A percentile compares a stretch with the other conserved stretches of the same genome.
Conservation (phyloP, 2,329 filamentous ascomycete species). For the Paracoccidioides brasiliensis region DNA sequence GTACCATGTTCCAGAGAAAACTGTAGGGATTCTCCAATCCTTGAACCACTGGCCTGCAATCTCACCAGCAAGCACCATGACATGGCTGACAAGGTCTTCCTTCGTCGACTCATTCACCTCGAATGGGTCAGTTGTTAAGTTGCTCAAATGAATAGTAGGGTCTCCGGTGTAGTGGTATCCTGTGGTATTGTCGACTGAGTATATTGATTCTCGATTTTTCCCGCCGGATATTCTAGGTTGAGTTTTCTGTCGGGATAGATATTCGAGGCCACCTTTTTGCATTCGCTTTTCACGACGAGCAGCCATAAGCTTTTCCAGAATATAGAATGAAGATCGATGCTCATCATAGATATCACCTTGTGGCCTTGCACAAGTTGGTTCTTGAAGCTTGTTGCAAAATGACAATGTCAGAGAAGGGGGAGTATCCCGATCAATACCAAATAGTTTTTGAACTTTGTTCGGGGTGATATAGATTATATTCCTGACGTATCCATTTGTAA, state of each 20-base stretch:
- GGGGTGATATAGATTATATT: slow-evolving; percentile 44
- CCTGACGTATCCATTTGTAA: slow-evolving; percentile 40
- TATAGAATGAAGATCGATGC: slow-evolving; percentile 24
- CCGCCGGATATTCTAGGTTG: slow-evolving; percentile 16
- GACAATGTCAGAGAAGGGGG: slow-evolving; percentile 14
- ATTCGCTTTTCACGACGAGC: slow-evolving; percentile 24
- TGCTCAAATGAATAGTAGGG: slow-evolving; percentile 28
- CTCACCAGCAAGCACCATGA: slow-evolving; percentile 45
- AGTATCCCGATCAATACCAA: slow-evolving; percentile 18
- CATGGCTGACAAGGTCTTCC: slow-evolving; percentile 29
- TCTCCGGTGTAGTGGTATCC: slow-evolving; percentile 29
- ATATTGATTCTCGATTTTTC: slow-evolving; percentile 14
- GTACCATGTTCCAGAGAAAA: slow-evolving; percentile 33
- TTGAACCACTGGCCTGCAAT: slow-evolving; percentile 40
- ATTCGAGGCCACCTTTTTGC: slow-evolving; percentile 30
- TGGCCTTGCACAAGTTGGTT: slow-evolving; percentile 14
- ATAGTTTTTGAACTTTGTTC: slow-evolving; percentile 25
- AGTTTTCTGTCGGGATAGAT: slow-evolving; percentile 6
- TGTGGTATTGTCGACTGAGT: slow-evolving; percentile 17
- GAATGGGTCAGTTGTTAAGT: slow-evolving; percentile 21
- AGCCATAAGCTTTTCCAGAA: slow-evolving; percentile 26
- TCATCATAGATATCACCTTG: slow-evolving; percentile 20
- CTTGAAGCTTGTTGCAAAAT: slow-evolving; percentile 21
- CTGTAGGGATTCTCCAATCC: slow-evolving; percentile 38
- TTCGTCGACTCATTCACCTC: slow-evolving; percentile 27